Percentiles rank a stretch among this genome's conserved stretches.
These are phyloP conservation scores for Exserohilum turcica DNA, from an alignment of 2,329 filamentous ascomycete species.

Conservation along the genomic window DNA sequence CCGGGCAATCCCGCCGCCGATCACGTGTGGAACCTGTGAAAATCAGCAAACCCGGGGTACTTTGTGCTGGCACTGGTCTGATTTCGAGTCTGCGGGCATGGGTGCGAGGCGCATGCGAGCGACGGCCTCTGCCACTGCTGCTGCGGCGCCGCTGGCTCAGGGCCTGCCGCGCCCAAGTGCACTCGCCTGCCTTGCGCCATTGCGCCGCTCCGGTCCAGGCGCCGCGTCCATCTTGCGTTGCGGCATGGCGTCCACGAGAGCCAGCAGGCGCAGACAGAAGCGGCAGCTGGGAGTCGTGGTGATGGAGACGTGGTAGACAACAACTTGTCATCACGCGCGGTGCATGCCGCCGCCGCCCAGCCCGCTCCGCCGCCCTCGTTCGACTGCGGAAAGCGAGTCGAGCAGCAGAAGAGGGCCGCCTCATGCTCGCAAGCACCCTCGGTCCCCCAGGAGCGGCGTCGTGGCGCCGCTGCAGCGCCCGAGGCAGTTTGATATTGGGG, in stretches of 20 bases:
- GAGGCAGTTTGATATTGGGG: slow-evolving; percentile 10
- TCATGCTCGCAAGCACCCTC: neutral
- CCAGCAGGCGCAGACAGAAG: neutral
- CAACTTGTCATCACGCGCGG: neutral
- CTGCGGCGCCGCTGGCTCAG: neutral
- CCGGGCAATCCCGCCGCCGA: slow-evolving; percentile 4
- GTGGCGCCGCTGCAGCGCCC: neutral
- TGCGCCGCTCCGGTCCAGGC: too few species aligned
- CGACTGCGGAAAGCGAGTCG: neutral
- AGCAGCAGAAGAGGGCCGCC: neutral
- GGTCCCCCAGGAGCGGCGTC: neutral
- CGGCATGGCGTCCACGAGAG: too few species aligned
- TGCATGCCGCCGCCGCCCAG: neutral
- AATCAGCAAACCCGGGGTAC: slow-evolving; percentile 15
- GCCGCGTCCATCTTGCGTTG: too few species aligned
- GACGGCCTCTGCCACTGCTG: neutral
- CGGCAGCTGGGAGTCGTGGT: neutral
- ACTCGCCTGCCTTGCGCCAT: neutral
- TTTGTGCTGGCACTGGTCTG: slow-evolving; percentile 3
- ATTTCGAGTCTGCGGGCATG: slow-evolving; percentile 2
- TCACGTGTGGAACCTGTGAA: slow-evolving; percentile 20
- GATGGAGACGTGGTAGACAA: neutral
- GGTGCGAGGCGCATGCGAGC: neutral
- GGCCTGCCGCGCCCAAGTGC: neutral
- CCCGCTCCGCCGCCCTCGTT: neutral